These are phyloP conservation scores for Penicillium sp. DNA, from an alignment of 2,329 filamentous ascomycete species.

Conservation along the genomic window DNA sequence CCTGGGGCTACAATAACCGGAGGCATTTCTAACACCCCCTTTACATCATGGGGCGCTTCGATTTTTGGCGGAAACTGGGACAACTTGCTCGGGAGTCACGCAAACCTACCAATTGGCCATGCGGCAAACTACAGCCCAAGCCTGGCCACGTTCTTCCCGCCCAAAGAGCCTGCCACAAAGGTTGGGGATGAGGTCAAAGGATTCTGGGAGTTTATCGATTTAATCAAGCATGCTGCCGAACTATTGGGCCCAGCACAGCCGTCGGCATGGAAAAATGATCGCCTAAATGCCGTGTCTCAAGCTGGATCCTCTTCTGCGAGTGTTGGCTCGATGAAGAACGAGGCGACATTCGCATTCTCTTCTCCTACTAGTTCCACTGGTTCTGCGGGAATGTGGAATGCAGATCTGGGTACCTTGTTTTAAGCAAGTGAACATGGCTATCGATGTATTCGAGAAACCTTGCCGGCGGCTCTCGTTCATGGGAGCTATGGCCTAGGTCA, in stretches of 20 bases:
- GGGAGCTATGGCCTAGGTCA: conserved; percentile 10
- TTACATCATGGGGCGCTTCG: conserved; percentile 44
- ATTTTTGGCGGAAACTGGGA: conserved; percentile 49
- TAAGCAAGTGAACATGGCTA: conserved; percentile 16
- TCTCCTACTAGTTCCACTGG: conserved; percentile 12
- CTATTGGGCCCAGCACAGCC: conserved; percentile 34
- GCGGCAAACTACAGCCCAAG: conserved; percentile 38
- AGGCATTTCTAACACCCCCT: conserved; percentile 29
- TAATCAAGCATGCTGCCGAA: conserved; percentile 40
- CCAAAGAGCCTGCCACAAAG: conserved; percentile 20
- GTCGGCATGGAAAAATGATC: not conserved
- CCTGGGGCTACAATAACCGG: conserved; percentile 9
- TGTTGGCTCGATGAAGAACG: not conserved
- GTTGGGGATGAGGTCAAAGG: conserved; percentile 30
- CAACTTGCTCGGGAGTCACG: conserved; percentile 43
- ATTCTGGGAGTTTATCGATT: conserved; percentile 42
- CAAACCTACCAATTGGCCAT: conserved; percentile 40
- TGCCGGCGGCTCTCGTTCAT: not conserved
- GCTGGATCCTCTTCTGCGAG: not conserved
- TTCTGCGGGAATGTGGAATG: conserved; percentile 24
- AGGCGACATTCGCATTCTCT: conserved; percentile 12
- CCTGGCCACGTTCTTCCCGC: conserved; percentile 43
- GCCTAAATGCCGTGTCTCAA: conserved; percentile 1
- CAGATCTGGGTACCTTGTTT: conserved; percentile 37
- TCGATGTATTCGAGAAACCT: not conserved